These are phyloP conservation scores for Aeschynomene evenia DNA, from an alignment of 306 rosid genomes.

Conservation along the genomic window DNA sequence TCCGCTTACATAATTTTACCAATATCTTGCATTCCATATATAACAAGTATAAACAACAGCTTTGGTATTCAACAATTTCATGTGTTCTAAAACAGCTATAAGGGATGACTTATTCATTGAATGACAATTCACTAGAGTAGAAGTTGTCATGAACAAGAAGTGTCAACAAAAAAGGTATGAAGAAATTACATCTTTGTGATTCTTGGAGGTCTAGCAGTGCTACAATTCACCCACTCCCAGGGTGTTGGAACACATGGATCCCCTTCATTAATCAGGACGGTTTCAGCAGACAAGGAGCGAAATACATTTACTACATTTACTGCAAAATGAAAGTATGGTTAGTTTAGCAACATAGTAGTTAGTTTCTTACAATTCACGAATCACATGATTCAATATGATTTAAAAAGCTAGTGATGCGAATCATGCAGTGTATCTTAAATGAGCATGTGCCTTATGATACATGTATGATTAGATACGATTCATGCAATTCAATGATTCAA, in stretches of 20 bases:
- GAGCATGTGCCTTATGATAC: no score
- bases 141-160: slow-evolving; percentile 14
- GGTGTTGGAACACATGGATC: slow-evolving; percentile 89
- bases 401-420: no score
- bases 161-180: slow-evolving; percentile 19
- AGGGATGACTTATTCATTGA: neutral
- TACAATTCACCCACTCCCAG: slow-evolving; percentile 90
- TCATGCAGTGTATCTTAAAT: no score
- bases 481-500: no score
- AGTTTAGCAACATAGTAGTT: no score
- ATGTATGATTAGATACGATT: no score
- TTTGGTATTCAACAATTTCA: slow-evolving; percentile 6
- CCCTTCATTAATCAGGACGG: slow-evolving; percentile 55
- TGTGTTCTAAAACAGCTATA: neutral
- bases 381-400: no score
- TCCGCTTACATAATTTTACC: neutral
- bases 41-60: neutral
- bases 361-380: no score
- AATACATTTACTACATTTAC: slow-evolving; percentile 54
- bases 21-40: neutral
- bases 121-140: slow-evolving; percentile 21
- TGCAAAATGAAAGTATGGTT: slow-evolving; percentile 41
- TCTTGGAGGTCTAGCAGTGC: slow-evolving; percentile 58
- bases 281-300: slow-evolving; percentile 49
- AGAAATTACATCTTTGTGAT: slow-evolving; percentile 67